Base-by-base conservation (phyloP, 768 basidiomycete species). In the Bullera alba region DNA sequence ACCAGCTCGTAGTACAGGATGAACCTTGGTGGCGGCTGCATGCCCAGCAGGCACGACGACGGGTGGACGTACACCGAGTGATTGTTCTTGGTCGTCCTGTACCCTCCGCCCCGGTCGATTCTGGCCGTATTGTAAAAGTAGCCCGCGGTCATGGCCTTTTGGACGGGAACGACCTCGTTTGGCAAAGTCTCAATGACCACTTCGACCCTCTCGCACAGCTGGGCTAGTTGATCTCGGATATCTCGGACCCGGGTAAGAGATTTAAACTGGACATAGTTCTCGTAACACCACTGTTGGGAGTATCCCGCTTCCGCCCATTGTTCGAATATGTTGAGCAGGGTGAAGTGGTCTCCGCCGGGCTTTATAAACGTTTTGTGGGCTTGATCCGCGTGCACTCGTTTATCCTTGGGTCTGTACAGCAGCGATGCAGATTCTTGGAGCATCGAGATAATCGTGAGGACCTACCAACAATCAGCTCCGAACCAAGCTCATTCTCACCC, bases 301-400 rank as follows among this genome's bases (percentile, higher is more conserved):
- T 91, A 97, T 65, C 90, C 90, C 21, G 92, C 88, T 56, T 99
- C 95, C 17, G 87, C 87, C 95, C 95, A 99, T 67, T 96, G 92
- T 70, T 96, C 92, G 86, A 91, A 97, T 12, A 97, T 89, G 69
- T 97, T 97, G 23, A 99, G 78, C 21, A 99, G 74, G 5, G 93
- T 97, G 69, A 97, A 99, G 75, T 97, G 95, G 65, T 99, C 95
- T 21, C 95, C 95, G 25, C 95, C 93, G 0, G 87, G 77, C 42
- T 89, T 88, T 51, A 92, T 83, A 69, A 99, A 99, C 70, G 96
- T 97, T 72, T 93, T 87, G 50, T 93, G 81, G 3, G 95, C 95
- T 75, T 96, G 91, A 65, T 99, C 93, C 14, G 95, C 95, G 64
- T 97, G 89, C 43, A 91, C 75, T 67, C 90, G 92, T 77, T 97